phyloP scores from a whole-genome alignment of 352 stramenopile species.

The Phytophthora pistaciae region DNA sequence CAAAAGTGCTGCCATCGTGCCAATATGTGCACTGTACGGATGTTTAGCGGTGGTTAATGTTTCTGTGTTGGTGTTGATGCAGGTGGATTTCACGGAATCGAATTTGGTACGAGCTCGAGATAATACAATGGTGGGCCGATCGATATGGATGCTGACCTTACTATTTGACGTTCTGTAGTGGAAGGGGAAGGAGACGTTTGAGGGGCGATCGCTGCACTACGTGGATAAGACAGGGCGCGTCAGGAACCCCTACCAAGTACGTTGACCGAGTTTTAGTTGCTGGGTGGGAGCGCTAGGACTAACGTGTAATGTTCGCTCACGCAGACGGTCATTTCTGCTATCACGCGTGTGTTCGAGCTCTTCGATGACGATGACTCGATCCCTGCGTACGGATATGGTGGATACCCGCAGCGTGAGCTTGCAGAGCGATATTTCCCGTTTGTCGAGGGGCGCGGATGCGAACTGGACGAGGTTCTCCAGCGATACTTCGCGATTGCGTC shows the following conservation, averaged over 20 bases:
- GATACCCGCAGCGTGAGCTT: conserved; percentile 32
- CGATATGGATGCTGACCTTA: background rate
- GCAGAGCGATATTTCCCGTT: conserved; percentile 65
- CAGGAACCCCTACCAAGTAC: conserved; percentile 69
- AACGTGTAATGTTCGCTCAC: conserved; percentile 2
- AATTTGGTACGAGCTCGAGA: conserved; percentile 49
- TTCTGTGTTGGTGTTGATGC: conserved; percentile 7
- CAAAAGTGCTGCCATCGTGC: background rate
- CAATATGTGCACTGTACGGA: background rate
- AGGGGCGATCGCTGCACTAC: conserved; percentile 72
- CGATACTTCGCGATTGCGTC: conserved; percentile 75
- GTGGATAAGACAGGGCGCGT: conserved; percentile 63
- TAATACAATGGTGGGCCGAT: background rate
- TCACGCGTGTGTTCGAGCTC: conserved; percentile 74
- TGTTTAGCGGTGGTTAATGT: background rate
- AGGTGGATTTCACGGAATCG: conserved; percentile 74
- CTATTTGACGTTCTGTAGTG: conserved; percentile 40
- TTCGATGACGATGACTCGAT: conserved; percentile 87
- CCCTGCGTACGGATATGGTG: conserved; percentile 76
- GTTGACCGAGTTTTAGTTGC: background rate
- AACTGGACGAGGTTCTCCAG: conserved; percentile 64
- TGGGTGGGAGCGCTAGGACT: background rate
- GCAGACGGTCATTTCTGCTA: conserved; percentile 78
- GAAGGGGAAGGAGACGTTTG: conserved; percentile 75
- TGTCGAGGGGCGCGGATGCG: conserved; percentile 43